Conservation (phyloP, 306 rosid species). For the Neltuma alba region DNA sequence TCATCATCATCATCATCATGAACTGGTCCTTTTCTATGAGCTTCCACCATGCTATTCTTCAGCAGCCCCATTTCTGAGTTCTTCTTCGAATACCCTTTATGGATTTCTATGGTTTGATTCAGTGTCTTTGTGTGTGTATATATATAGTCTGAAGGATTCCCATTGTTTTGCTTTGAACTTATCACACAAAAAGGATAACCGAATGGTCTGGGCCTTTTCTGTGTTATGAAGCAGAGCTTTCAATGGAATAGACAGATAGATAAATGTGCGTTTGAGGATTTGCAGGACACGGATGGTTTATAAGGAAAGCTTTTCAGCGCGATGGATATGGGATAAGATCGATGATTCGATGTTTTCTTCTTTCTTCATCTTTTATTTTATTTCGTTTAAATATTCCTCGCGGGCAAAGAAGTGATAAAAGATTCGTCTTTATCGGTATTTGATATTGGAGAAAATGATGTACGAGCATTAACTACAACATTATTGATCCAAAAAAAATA, state of each 20-base stretch:
- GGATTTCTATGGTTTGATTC: background rate
- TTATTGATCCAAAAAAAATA: too few species aligned
- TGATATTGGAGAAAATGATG: constrained; percentile 19
- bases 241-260: constrained; percentile 28
- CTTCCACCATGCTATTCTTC: constrained; percentile 17
- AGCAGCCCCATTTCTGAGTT: constrained; percentile 28
- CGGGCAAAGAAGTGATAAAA: constrained; percentile 13
- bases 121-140: background rate
- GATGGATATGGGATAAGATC: constrained; percentile 38
- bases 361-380: background rate
- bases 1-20: constrained; percentile 28
- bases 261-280: background rate
- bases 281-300: constrained; percentile 28
- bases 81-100: background rate
- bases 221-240: background rate
- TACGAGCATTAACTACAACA: background rate
- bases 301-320: constrained; percentile 17
- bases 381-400: background rate
- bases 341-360: background rate
- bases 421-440: constrained; percentile 44
- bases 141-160: background rate
- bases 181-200: constrained; percentile 16
- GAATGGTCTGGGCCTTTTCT: background rate
- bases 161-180: background rate
- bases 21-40: background rate